Base-by-base conservation (phyloP, 2,329 filamentous ascomycete genomes). In the Teratosphaeria pseudoeucalypti region DNA sequence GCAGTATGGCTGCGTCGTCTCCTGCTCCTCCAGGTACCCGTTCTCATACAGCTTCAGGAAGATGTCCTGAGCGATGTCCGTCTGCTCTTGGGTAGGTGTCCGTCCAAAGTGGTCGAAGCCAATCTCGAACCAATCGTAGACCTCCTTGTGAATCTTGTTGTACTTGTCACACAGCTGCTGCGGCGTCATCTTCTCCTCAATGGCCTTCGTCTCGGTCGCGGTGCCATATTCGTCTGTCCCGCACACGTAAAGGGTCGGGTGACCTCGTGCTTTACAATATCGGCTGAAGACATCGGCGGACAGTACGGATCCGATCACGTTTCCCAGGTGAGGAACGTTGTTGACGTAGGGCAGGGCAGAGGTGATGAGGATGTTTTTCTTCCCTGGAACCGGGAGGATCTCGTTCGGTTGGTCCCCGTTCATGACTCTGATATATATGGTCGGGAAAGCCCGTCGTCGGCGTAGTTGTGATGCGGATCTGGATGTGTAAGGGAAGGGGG, bases 101-200 rank as follows among this genome's bases (percentile, higher is more conserved):
- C 92, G 87, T 63, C 92, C 94, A 72, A 97, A 99, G 75, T 92
- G 87, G 76, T 97, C 92, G 72, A 97, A 97, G 60, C 83, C 86
- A 70, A 97, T 92, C 71, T 91, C 85, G 78, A 99, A 99, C 90
- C 92, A 96, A 74, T 95, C 84, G 75, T 97, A 97, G 65, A 96
- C 88, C 55, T 88, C 89, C 68, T 90, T 85, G 77, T 96, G 92
- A 61, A 95, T 85, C 68, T 85, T 85, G 77, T 95, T 89, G 79
- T 95, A 96, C 78, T 96, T 95, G 75, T 89, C 85, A 78, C 92
- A 96, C 12, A 97, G 84, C 71, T 92, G 83, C 68, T 88, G 82
- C 26, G 92, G 91, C 12, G 87, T 90, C 64, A 91, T 80, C 14
- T 87, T 87, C 73, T 94, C 90, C 73, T 95, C 90, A 49, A 96